These are phyloP conservation scores for Epicoccum nigrum DNA, from an alignment of 2,329 filamentous ascomycete species.

Conservation along the genomic window DNA sequence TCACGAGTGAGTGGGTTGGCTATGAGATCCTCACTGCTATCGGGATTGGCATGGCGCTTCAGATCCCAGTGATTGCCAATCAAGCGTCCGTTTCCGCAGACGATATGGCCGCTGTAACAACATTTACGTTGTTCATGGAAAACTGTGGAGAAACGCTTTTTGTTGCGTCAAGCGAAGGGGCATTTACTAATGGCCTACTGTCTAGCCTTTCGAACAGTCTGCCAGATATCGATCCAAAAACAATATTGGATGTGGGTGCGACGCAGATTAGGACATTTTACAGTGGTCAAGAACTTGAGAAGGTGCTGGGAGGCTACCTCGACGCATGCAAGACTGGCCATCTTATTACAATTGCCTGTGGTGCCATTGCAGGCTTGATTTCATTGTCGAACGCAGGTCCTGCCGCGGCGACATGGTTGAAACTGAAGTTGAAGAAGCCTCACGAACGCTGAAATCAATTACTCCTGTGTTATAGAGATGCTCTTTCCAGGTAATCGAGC, in stretches of 20 bases:
- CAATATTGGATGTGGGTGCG: conserved; percentile 52
- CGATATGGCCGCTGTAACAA: conserved; percentile 50
- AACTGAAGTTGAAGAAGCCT: conserved; percentile 21
- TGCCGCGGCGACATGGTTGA: conserved; percentile 23
- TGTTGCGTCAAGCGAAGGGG: conserved; percentile 50
- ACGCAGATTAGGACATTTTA: conserved; percentile 51
- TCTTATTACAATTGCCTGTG: conserved; percentile 28
- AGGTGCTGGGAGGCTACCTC: conserved; percentile 32
- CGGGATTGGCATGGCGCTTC: conserved; percentile 52
- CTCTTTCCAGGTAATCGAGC: too few relatives aligned
- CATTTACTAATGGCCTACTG: conserved; percentile 52
- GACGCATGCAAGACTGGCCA: conserved; percentile 35
- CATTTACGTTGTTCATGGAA: conserved; percentile 53
- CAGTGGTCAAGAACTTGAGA: conserved; percentile 24
- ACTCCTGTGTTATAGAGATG: too few relatives aligned
- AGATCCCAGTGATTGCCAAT: conserved; percentile 50
- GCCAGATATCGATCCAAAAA: conserved; percentile 42
- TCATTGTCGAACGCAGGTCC: conserved; percentile 27
- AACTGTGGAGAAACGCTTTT: conserved; percentile 53
- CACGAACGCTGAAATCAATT: conserved; percentile 20
- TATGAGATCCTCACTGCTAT: conserved; percentile 55
- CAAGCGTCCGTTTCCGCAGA: conserved; percentile 45
- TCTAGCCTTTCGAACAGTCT: conserved; percentile 40
- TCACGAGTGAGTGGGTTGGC: conserved; percentile 53
- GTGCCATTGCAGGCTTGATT: conserved; percentile 26